phyloP scores from a whole-genome alignment of 2,329 filamentous ascomycete species.

The Thelonectria discophora region DNA sequence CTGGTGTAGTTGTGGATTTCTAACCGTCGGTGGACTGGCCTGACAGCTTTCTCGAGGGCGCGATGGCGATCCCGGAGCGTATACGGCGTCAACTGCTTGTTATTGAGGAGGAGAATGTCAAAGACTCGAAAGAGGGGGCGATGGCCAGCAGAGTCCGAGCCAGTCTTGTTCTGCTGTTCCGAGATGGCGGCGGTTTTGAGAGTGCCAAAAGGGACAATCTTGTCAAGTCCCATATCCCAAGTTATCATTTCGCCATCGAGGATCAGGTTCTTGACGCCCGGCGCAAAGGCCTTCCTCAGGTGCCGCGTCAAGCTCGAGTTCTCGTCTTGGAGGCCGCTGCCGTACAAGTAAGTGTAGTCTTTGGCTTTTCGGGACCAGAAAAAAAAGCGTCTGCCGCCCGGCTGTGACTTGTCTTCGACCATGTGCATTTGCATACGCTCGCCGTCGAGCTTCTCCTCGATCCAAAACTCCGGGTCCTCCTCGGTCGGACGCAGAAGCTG shows the following conservation, averaged over 20 bases:
- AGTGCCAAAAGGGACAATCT: slow-evolving; percentile 88
- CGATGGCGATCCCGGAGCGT: slow-evolving; percentile 81
- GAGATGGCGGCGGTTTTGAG: slow-evolving; percentile 89
- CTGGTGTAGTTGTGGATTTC: slow-evolving; percentile 81
- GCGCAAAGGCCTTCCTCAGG: slow-evolving; percentile 78
- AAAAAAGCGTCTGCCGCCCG: slow-evolving; percentile 77
- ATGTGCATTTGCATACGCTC: slow-evolving; percentile 98
- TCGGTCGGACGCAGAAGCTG: slow-evolving; percentile 70
- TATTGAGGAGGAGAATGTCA: slow-evolving; percentile 90
- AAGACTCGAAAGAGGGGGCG: slow-evolving; percentile 87
- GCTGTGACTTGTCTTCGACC: slow-evolving; percentile 71
- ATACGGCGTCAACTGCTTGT: slow-evolving; percentile 79
- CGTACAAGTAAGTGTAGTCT: slow-evolving; percentile 95
- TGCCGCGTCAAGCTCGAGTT: slow-evolving; percentile 83
- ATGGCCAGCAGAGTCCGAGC: slow-evolving; percentile 57
- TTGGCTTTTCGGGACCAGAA: slow-evolving; percentile 98
- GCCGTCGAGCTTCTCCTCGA: slow-evolving; percentile 97
- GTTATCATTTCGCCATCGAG: slow-evolving; percentile 99
- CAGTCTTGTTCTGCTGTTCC: slow-evolving; percentile 72
- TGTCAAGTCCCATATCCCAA: slow-evolving; percentile 88
- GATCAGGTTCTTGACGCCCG: slow-evolving; percentile 84
- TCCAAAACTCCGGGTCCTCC: slow-evolving; percentile 86
- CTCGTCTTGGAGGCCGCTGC: slow-evolving; percentile 76
- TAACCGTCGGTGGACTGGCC: slow-evolving; percentile 75
- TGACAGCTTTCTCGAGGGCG: slow-evolving; percentile 77